phyloP scores from a whole-genome alignment of 2,329 filamentous ascomycete species.

The Fusarium miscanthi region DNA sequence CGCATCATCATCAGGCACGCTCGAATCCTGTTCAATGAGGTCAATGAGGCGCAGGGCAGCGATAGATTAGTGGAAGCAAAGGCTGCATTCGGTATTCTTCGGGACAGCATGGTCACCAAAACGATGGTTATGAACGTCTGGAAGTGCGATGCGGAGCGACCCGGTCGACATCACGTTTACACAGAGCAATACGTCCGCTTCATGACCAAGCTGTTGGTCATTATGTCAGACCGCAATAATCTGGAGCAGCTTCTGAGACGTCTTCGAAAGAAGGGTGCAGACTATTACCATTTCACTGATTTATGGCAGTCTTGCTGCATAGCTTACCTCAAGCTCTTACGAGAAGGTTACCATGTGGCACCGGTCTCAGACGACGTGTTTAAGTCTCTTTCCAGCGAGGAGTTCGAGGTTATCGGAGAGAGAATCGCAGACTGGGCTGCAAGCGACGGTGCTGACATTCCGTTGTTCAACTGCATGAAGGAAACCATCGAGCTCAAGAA shows the following conservation, averaged over 20 bases:
- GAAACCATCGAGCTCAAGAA: slow-evolving; percentile 70
- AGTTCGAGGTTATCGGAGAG: slow-evolving; percentile 68
- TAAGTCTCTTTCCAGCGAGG: slow-evolving; percentile 64
- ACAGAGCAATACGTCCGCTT: slow-evolving; percentile 88
- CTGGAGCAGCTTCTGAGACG: slow-evolving; percentile 83
- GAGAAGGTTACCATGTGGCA: slow-evolving; percentile 59
- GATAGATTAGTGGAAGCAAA: slow-evolving; percentile 73
- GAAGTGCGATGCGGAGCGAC: slow-evolving; percentile 87
- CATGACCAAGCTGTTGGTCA: slow-evolving; percentile 78
- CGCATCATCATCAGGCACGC: slow-evolving; percentile 84
- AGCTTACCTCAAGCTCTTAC: slow-evolving; percentile 65
- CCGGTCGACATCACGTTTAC: slow-evolving; percentile 91
- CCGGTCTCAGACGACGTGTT: slow-evolving; percentile 64
- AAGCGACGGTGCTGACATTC: slow-evolving; percentile 51
- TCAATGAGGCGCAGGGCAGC: slow-evolving; percentile 52
- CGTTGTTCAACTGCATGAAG: slow-evolving; percentile 65
- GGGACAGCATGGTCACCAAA: slow-evolving; percentile 83
- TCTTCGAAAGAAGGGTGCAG: slow-evolving; percentile 82
- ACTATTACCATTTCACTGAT: slow-evolving; percentile 73
- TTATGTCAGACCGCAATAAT: slow-evolving; percentile 78
- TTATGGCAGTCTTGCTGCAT: slow-evolving; percentile 68
- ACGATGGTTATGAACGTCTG: slow-evolving; percentile 95
- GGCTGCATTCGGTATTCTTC: slow-evolving; percentile 82
- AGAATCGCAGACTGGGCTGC: slow-evolving; percentile 67
- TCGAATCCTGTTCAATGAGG: slow-evolving; percentile 63